Base-by-base conservation (phyloP, 2,329 filamentous ascomycete genomes). In the Hirsutella rhossiliensis region DNA sequence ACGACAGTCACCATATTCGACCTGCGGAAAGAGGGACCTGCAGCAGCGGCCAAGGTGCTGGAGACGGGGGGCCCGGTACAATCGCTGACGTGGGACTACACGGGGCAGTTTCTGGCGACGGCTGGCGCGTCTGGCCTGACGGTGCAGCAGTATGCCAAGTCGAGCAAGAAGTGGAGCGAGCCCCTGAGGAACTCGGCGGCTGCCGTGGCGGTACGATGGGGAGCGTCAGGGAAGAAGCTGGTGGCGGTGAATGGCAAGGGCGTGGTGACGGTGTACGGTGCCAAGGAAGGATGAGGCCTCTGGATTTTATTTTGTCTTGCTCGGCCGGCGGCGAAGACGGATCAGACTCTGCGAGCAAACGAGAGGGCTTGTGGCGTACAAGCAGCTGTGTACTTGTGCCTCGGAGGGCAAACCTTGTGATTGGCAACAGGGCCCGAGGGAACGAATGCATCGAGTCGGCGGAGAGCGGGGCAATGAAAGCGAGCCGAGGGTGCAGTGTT, bases 91-190 rank as follows among this genome's bases (percentile, higher is more conserved):
- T 98, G 89, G 89, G 92, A 98, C 59, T 96, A 94, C 68, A 92
- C 86, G 7, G 90, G 89, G 38, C 90, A 96, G 64, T 98, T 85
- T 68, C 72, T 98, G 43, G 85, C 89, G 23, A 84, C 84, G 12
- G 85, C 79, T 4, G 90, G 90, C 7, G 74, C 82, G 4, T 80
- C 82, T 38, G 88, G 88, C 27, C 69, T 96, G 40, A 86, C 84
- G 5, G 86, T 98, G 36, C 87, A 92, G 62, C 84, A 94, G 56
- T 98, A 94, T 64, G 75, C 77, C 50, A 98, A 97, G 73, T 71
- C 80, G 43, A 75, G 78, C 48, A 98, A 95, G 75, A 73, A 76
- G 46, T 98, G 92, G 92, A 84, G 80, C 38, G 88, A 96, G 69
- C 82, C 85, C 11, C 70, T 96, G 52, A 76, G 83, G 55, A 87